A percentile compares a stretch with the other conserved stretches of the same genome.
Evolutionary conservation across 768 basidiomycete species (phyloP).

Genomic region (Boletus subparvulus): DNA sequence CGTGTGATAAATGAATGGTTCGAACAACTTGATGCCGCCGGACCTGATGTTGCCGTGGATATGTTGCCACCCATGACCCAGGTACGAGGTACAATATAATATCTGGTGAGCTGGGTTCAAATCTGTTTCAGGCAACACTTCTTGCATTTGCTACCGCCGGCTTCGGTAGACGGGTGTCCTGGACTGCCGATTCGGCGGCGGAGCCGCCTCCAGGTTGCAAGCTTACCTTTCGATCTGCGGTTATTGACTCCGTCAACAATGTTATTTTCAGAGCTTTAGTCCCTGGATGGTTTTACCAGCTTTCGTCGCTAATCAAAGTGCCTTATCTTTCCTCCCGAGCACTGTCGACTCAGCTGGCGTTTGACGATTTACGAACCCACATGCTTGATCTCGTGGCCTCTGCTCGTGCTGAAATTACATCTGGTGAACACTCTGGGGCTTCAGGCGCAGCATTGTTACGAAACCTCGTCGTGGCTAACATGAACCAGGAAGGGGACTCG

Average conservation of each 20-base stretch:
- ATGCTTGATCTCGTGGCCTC: constrained; percentile 42
- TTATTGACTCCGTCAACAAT: constrained; percentile 18
- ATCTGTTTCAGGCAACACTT: constrained; percentile 31
- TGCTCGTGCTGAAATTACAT: constrained; percentile 37
- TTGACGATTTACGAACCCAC: constrained; percentile 38
- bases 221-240: constrained; percentile 39
- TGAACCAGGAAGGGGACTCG: constrained; percentile 32
- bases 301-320: constrained; percentile 27
- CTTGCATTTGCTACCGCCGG: constrained; percentile 42
- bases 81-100: constrained; percentile 6
- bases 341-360: constrained; percentile 31
- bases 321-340: constrained; percentile 37
- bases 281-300: constrained; percentile 35
- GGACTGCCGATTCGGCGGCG: constrained; percentile 30
- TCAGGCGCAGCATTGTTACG: constrained; percentile 40
- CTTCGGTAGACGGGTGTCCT: constrained; percentile 40
- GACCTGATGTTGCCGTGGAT: constrained; percentile 23
- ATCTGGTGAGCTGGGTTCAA: not conserved
- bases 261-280: constrained; percentile 31
- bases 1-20: constrained; percentile 45
- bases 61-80: constrained; percentile 8
- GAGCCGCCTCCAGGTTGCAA: constrained; percentile 30
- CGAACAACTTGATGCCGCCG: constrained; percentile 31
- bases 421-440: constrained; percentile 20
- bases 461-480: constrained; percentile 49